Base-by-base conservation (phyloP, 1,139 yeast species). In the Protomyces gravidus region DNA sequence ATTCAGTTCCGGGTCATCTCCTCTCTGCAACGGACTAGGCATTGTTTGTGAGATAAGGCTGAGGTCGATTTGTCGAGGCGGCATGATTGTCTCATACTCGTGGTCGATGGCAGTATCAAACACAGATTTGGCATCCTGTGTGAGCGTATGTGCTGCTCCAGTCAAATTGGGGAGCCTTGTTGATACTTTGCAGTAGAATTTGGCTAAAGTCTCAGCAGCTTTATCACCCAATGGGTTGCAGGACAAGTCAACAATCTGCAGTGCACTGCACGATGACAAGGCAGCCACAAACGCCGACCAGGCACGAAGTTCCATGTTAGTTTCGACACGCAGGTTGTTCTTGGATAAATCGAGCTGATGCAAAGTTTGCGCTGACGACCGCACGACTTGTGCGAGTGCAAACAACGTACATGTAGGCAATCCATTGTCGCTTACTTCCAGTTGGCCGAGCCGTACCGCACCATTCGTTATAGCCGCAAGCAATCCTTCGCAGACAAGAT, bases 181-280 rank as follows among this genome's bases (percentile, higher is more conserved):
- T n/a, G n/a, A n/a, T n/a, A n/a, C 15, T 30, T 15, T 30, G 36
- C 36, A 30, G n/a, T 30, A 30, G 36, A 5, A 36, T 4, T 23
- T 19, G 11, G 76, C 67, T 78, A 78, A 47, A 77, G 15, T 17
- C 23, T 50, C 55, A 13, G 40, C 40, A 7, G 50, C 55, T 6
- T 17, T 5, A 15, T 50, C 50, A 27, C 50, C 50, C 2, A 40
- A 21, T 11, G 47, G 47, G 49, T 50, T 50, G 55, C 21, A 11
- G 6, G 49, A 36, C 6, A 50, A 25, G 30, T 40, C 30, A n/a
- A 50, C 26, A 7, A 25, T 15, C 6, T 50, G 50, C 25, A 50
- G 11, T 17, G 17, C 26, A 15, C 19, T 15, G 17, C 47, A 45
- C 2, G 17, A 7, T n/a, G 47, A 7, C 13, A 45, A n/a, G 5